Evolutionary conservation across 805 yeast genomes (phyloP).

Genomic region (Candida silvatica): DNA sequence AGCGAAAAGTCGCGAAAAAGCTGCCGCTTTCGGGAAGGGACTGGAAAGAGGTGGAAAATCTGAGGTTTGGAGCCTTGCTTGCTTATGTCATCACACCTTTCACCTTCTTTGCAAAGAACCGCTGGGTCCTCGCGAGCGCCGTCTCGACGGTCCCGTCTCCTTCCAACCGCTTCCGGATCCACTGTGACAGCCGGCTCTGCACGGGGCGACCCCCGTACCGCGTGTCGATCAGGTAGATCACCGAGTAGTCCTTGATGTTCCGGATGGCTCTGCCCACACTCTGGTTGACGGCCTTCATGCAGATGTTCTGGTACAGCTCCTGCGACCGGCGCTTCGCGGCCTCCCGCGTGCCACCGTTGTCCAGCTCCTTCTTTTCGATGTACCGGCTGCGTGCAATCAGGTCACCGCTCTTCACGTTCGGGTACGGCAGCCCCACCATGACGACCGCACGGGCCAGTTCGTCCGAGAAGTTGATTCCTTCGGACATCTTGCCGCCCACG

Average conservation of each 20-base stretch:
- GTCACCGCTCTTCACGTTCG: constrained; percentile 78
- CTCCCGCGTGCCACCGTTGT: constrained; percentile 35
- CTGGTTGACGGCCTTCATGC: constrained; percentile 89
- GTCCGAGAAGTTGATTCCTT: constrained; percentile 88
- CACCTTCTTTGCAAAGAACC: constrained; percentile 4
- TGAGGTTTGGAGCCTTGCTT: background rate
- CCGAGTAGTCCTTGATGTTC: constrained; percentile 73
- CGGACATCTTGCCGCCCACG: constrained; percentile 89
- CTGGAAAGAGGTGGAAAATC: too few species aligned
- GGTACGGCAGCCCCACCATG: constrained; percentile 85
- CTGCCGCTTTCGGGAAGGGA: too few species aligned
- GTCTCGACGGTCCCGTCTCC: constrained; percentile 1
- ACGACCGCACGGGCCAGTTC: constrained; percentile 80
- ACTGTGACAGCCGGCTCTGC: constrained; percentile 54
- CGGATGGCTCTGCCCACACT: constrained; percentile 89
- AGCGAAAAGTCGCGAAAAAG: background rate
- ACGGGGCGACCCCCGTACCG: constrained; percentile 41
- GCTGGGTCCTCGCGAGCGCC: constrained; percentile 1
- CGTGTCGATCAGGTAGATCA: constrained; percentile 60
- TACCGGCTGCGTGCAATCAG: constrained; percentile 61
- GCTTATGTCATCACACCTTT: background rate
- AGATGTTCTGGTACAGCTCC: constrained; percentile 69
- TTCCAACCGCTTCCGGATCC: constrained; percentile 53
- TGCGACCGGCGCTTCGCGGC: constrained; percentile 41
- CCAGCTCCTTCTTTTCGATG: constrained; percentile 44